These are phyloP conservation scores for Metschnikowia drakensbergensis DNA, from an alignment of 805 yeast species.

Conservation along the genomic window DNA sequence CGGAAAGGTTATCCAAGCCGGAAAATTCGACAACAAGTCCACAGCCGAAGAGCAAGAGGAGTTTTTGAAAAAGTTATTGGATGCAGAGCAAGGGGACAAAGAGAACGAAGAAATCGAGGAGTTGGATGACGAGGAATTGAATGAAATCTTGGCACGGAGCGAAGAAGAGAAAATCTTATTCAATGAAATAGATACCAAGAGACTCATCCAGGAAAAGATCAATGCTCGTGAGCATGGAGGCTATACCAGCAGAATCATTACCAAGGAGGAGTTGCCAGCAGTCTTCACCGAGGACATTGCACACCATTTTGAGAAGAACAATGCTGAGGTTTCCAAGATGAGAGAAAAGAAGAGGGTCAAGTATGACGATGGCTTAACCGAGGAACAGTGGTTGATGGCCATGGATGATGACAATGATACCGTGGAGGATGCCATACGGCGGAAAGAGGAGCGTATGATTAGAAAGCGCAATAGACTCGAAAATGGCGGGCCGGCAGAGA, in stretches of 20 bases:
- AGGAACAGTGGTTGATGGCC: slow-evolving; percentile 36
- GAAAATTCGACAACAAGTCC: slow-evolving; percentile 83
- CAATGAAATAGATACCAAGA: slow-evolving; percentile 56
- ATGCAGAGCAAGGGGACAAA: slow-evolving; percentile 59
- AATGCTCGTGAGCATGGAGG: slow-evolving; percentile 23
- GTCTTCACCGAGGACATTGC: slow-evolving; percentile 27
- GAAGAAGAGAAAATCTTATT: slow-evolving; percentile 59
- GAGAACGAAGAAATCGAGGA: slow-evolving; percentile 53
- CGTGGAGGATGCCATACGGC: slow-evolving; percentile 54
- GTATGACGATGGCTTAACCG: slow-evolving; percentile 45
- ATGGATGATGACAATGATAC: slow-evolving; percentile 62
- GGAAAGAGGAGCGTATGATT: slow-evolving; percentile 45
- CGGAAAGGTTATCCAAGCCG: slow-evolving; percentile 88
- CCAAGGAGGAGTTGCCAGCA: slow-evolving; percentile 24
- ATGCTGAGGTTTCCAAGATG: slow-evolving; percentile 24
- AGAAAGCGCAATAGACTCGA: slow-evolving; percentile 33
- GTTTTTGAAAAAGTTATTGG: slow-evolving; percentile 63
- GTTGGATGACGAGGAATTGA: slow-evolving; percentile 66
- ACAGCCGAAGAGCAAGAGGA: slow-evolving; percentile 87
- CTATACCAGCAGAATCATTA: slow-evolving; percentile 21
- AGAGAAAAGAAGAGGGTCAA: slow-evolving; percentile 28
- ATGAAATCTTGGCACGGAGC: slow-evolving; percentile 65
- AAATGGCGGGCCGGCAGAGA: slow-evolving; percentile 12
- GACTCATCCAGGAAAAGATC: slow-evolving; percentile 29
- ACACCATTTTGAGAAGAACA: slow-evolving; percentile 25